Evolutionary conservation across 768 basidiomycete genomes (phyloP).

Genomic region (Cubamyces lactineus): DNA sequence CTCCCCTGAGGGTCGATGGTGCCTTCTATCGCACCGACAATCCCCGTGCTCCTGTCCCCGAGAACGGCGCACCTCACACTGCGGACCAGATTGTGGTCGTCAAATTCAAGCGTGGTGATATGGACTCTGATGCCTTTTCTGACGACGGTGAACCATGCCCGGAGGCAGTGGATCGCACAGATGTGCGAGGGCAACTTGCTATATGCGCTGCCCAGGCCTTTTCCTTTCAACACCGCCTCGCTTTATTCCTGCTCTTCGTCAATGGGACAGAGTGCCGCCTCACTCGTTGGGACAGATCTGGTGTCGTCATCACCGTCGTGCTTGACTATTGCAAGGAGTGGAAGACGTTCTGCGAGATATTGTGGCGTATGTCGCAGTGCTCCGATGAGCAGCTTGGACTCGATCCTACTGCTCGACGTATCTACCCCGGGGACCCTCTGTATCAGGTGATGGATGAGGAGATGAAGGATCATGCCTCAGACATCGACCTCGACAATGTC

Average conservation of each 20-base stretch:
- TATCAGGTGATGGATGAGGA: not conserved
- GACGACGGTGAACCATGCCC: no score
- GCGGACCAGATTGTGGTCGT: no score
- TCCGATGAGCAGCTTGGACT: not conserved
- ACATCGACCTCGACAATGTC: not conserved
- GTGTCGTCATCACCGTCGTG: constrained; percentile 1
- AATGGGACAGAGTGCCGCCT: not conserved
- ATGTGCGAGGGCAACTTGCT: not conserved
- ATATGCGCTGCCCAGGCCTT: not conserved
- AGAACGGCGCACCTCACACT: no score
- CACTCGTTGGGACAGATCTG: constrained; percentile 15
- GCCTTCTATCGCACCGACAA: no score
- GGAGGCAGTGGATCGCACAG: no score
- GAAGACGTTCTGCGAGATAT: not conserved
- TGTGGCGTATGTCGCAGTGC: constrained; percentile 1
- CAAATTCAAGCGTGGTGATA: no score
- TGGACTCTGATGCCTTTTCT: no score
- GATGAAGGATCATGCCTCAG: not conserved
- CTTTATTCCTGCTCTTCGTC: constrained; percentile 3
- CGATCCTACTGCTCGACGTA: not conserved
- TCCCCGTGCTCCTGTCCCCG: no score
- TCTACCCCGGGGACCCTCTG: not conserved
- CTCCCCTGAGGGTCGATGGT: no score
- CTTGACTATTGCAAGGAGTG: constrained; percentile 3
- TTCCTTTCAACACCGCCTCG: constrained; percentile 5